Base-by-base conservation (phyloP, 108 stramenopile species). In the Chaetoceros tenuissimus region DNA sequence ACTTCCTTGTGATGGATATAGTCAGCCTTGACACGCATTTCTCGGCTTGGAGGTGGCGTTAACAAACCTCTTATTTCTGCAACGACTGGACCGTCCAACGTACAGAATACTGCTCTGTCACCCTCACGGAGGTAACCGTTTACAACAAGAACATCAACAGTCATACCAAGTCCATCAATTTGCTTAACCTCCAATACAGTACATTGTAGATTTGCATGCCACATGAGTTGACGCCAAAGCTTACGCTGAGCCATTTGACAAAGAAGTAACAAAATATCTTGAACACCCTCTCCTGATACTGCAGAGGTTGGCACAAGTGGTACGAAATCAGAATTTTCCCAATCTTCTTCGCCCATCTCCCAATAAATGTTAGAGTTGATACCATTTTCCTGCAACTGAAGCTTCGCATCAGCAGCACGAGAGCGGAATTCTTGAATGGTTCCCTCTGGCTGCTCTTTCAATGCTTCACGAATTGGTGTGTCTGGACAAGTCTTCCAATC, bases 291-390 rank as follows among this genome's bases (percentile, higher is more conserved):
- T 24, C 99, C 99, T 0, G 97, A 96, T 51, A 97, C 75, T 50
- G 97, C 99, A 53, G 93, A 94, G 2, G 99, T 99, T 18, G 99
- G 99, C 21, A 97, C 96, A 27, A 99, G 69, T 1, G 96, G 90
- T 58, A 96, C 86, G 57, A 90, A 94, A 61, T 94, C 92, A 27
- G 87, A 85, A 58, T 84, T 90, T 53, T 60, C 59, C 86, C 87
- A 88, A 69, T 92, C 91, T 50, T 89, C 93, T 28, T 93, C 92
- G 29, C 95, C 94, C 95, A 98, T 98, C 64, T 99, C 95, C 96
- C 97, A 99, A 74, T 99, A 99, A 25, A 99, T 67, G 65, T 95
- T 92, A 20, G 96, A 95, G 87, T 99, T 99, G 45, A 99, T 93
- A 27, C 97, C 95, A 71, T 94, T 89, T 64, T 94, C 92, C 47